Percentiles rank a stretch among this genome's conserved stretches.
These are phyloP conservation scores for Trypanosoma brucei DNA, from an alignment of 208 protist species.

Conservation along the genomic window DNA sequence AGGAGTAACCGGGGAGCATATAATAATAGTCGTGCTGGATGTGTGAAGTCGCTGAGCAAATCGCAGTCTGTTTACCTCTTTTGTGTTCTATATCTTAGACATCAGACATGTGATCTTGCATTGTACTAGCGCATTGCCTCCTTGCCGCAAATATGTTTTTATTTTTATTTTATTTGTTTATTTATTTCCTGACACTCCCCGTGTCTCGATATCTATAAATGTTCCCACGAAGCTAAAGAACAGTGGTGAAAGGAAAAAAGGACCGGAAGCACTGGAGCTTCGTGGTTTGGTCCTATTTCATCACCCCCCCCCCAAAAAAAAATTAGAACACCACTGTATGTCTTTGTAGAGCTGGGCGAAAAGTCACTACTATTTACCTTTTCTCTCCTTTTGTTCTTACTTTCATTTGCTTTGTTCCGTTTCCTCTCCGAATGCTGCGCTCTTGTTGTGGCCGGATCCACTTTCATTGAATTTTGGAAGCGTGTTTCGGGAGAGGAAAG, in stretches of 20 bases:
- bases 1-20: not conserved
- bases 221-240: too few species aligned
- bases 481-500: too few species aligned
- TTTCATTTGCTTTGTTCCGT: not conserved
- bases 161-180: constrained; percentile 9
- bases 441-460: too few species aligned
- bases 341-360: too few species aligned
- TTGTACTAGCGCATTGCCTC: constrained; percentile 1
- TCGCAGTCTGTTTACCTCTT: not conserved
- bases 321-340: too few species aligned
- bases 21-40: not conserved
- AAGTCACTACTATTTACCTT: not conserved
- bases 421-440: not conserved
- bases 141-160: not conserved
- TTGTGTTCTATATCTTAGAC: not conserved
- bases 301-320: too few species aligned
- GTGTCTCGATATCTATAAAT: too few species aligned
- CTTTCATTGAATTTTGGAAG: too few species aligned
- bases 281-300: too few species aligned
- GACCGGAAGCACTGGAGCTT: too few species aligned
- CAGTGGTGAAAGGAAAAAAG: too few species aligned
- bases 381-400: constrained; percentile 10
- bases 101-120: not conserved
- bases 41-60: not conserved
- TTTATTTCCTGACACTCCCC: not conserved